Evolutionary conservation across 441 rosid species (phyloP), one percentile per base, ranked within the genome.

Genomic region (Macaranga tanarius): DNA sequence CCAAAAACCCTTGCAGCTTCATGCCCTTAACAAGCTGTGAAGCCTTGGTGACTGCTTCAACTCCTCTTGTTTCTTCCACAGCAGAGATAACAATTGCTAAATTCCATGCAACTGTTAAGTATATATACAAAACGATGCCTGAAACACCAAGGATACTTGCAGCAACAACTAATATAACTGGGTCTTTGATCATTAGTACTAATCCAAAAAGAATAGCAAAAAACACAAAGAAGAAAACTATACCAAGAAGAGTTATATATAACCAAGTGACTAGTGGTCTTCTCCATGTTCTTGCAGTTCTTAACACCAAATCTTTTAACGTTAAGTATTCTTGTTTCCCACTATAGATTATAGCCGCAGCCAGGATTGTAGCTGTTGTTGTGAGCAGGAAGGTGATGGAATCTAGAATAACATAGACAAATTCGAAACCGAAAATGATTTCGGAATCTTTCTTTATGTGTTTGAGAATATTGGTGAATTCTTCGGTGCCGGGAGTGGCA

Each of bases 11-110:
- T 22, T 74, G 79, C 13, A 74, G 64, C 40, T 75, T 67, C 83
- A 73, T 79, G 48, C 83, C 92, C 77, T 83, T 86, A 11, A 81
- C 86, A 28, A 90, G 75, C 78, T 62, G 57, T 60, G 80, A 83
- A 28, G 95, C 95, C 84, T 85, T 84, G 57, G 80, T 80, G 2
- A 90, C 62, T 26, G 87, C 89, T 79, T 77, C 83, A 15, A 79
- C 69, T 58, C 95, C 90, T 25, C 76, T 69, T 56, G 71, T 86
- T 19, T 86, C 82, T 65, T 90, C 94, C 4, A 85, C 73, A 11
- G 79, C 80, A 25, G 90, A 88, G 55, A 86, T 66, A 42, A 86
- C 85, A 38, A 85, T 5, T 12, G 88, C 86, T 8, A 84, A 58
- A 25, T 26, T 31, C 90, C 88, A 90, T 16, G 65, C 79, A 1